Percentiles rank a stretch among this genome's conserved stretches.
phyloP scores from a whole-genome alignment of 1,284 basidiomycete genomes.

The Sanguinoderma infundibulare region DNA sequence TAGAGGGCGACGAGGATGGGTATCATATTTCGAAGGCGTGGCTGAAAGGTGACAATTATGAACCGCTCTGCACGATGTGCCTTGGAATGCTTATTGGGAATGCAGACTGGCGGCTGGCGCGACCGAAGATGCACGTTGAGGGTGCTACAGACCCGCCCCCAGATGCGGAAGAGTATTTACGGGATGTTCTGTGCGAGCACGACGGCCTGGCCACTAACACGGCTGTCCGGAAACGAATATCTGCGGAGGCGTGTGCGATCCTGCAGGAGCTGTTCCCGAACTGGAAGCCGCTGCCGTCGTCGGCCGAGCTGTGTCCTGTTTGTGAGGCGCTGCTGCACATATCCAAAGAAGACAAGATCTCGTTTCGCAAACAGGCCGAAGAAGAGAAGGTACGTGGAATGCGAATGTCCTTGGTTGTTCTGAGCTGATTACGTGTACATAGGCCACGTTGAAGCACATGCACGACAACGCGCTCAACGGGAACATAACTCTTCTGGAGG shows the following conservation, averaged over 20 bases:
- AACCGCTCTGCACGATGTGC: background rate
- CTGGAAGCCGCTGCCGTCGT: constrained; percentile 61
- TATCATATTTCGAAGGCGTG: constrained; percentile 81
- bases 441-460: constrained; percentile 67
- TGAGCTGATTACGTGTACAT: constrained; percentile 3
- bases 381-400: constrained; percentile 72
- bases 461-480: constrained; percentile 56
- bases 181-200: constrained; percentile 74
- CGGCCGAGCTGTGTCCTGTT: constrained; percentile 56
- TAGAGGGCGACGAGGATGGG: constrained; percentile 47
- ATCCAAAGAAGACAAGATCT: constrained; percentile 61
- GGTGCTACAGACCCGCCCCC: constrained; percentile 66
- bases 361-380: constrained; percentile 63
- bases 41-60: constrained; percentile 60
- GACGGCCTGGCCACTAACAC: constrained; percentile 57
- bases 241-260: constrained; percentile 59
- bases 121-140: constrained; percentile 73
- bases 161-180: constrained; percentile 54
- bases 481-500: constrained; percentile 47
- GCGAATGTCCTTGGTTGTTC: constrained; percentile 13
- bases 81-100: background rate
- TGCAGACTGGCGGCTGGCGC: constrained; percentile 71
- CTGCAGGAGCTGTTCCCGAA: constrained; percentile 61
- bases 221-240: constrained; percentile 62
- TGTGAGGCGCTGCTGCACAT: constrained; percentile 62